Base-by-base conservation (phyloP, 2,329 filamentous ascomycete genomes). In the Neurospora sp. region DNA sequence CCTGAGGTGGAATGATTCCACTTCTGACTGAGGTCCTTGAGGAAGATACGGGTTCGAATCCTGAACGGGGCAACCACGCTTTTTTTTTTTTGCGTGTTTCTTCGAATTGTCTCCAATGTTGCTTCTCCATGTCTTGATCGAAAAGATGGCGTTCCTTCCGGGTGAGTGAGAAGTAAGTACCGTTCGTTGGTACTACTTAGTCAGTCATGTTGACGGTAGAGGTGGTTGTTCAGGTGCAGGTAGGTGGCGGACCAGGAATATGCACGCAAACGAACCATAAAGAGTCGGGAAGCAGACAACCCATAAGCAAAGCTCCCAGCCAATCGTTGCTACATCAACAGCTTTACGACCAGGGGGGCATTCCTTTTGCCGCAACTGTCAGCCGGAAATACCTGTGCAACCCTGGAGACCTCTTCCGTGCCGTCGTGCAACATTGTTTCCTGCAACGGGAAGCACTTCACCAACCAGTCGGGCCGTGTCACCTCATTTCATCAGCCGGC, bases 41-140 rank as follows among this genome's bases (percentile, higher is more conserved):
- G 43, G 43, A 46, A 19, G 43, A 46, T 46, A 46, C 4, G 3
- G 43, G 40, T 41, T 41, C 17, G 40, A 41, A 41, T 41, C 40
- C 40, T 6, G 5, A 41, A 41, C 40, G 40, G 40, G 4, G 6
- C 40, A 41, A 41, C 40, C 40, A n/a, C 43, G 12, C 1, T 46
- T 46, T 2, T 46, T 46, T 46, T 46, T 40, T 46, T 46, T 23
- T 46, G 43, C 4, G 12, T 10, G 0, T 12, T 46, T 23, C 3
- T 23, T 11, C 2, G 10, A 19, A 4, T 23, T 19, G n/a, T 19
- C 3, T 19, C 8, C 0, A 43, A 43, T 19, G 8, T 10, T n/a
- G 0, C n/a, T 5, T 43, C 3, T 10, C 1, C 10, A 2, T 4
- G 4, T 10, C 0, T 6, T n/a, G 3, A 10, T 5, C 6, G 3